phyloP scores from a whole-genome alignment of 2,329 filamentous ascomycete genomes.

The Thermothelomyces thermophilus region DNA sequence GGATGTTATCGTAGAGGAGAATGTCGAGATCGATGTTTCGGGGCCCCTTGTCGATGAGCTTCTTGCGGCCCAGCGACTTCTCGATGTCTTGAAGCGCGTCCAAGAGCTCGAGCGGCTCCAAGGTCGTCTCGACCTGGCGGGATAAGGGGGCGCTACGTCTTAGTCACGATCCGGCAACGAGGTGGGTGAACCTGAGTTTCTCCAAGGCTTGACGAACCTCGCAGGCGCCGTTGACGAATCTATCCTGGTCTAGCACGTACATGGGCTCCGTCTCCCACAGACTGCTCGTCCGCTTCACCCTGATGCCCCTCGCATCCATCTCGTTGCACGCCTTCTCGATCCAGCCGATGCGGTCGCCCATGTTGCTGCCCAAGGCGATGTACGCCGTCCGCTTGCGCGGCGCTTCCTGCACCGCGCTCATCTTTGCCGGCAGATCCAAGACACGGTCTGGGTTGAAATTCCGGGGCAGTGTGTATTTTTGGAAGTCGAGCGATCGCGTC shows the following conservation, averaged over 20 bases:
- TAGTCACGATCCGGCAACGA: constrained; percentile 3
- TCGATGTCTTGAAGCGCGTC: constrained; percentile 82
- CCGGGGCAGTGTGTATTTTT: constrained; percentile 22
- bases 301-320: constrained; percentile 68
- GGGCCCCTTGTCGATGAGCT: constrained; percentile 86
- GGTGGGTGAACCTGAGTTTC: constrained; percentile 2
- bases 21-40: constrained; percentile 94
- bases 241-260: constrained; percentile 86
- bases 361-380: constrained; percentile 86
- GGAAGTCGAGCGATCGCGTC: constrained; percentile 15
- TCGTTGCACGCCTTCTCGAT: constrained; percentile 77
- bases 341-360: constrained; percentile 76
- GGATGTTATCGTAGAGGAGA: constrained; percentile 67
- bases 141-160: constrained; percentile 6
- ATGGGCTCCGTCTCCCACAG: constrained; percentile 95
- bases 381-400: constrained; percentile 51
- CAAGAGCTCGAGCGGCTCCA: constrained; percentile 69
- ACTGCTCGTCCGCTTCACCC: constrained; percentile 71
- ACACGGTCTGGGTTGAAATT: constrained; percentile 3
- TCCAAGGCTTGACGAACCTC: constrained; percentile 58
- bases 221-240: constrained; percentile 87
- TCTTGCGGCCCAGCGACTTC: constrained; percentile 67
- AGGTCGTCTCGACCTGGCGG: constrained; percentile 72
- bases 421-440: constrained; percentile 17
- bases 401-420: constrained; percentile 18